Evolutionary conservation across 768 basidiomycete genomes (phyloP).

Genomic region (Mycena galopus): DNA sequence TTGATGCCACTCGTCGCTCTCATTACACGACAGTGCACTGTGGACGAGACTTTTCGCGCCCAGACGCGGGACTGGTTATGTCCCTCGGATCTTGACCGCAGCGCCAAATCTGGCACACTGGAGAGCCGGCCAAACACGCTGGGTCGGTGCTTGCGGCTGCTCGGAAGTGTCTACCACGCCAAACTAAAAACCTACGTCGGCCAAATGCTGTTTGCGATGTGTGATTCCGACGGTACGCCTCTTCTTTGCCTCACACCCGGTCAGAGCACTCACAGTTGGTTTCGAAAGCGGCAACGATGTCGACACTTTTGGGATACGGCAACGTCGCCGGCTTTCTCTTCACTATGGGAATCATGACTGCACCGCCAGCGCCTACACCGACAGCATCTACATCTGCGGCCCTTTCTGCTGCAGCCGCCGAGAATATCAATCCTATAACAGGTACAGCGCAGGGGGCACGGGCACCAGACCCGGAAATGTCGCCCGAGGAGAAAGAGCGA

Average conservation of each 20-base stretch:
- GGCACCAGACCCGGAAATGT: slow-evolving; percentile 71
- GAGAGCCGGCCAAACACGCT: slow-evolving; percentile 81
- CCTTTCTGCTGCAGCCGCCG: slow-evolving; percentile 49
- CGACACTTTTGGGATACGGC: slow-evolving; percentile 91
- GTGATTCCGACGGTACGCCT: slow-evolving; percentile 65
- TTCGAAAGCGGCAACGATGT: slow-evolving; percentile 67
- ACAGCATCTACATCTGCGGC: slow-evolving; percentile 46
- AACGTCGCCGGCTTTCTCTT: slow-evolving; percentile 96
- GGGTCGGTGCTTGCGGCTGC: slow-evolving; percentile 83
- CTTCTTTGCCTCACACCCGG: too few relatives aligned
- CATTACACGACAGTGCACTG: slow-evolving; percentile 76
- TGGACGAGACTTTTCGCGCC: slow-evolving; percentile 68
- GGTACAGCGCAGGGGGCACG: slow-evolving; percentile 68
- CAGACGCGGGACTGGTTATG: slow-evolving; percentile 77
- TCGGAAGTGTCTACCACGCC: slow-evolving; percentile 79
- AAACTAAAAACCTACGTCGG: slow-evolving; percentile 83
- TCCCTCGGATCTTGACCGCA: slow-evolving; percentile 85
- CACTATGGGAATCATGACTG: slow-evolving; percentile 84
- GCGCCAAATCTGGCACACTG: slow-evolving; percentile 61
- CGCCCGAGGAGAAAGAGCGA: slow-evolving; percentile 93
- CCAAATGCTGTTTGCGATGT: slow-evolving; percentile 89
- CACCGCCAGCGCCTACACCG: slow-evolving; percentile 57
- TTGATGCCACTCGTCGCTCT: slow-evolving; percentile 76
- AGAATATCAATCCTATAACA: slow-evolving; percentile 86
- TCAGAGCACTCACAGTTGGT: too few relatives aligned